A percentile compares a stretch with the other conserved stretches of the same genome.
Conservation (phyloP, 768 basidiomycete species). For the Crepidotus variabilis region DNA sequence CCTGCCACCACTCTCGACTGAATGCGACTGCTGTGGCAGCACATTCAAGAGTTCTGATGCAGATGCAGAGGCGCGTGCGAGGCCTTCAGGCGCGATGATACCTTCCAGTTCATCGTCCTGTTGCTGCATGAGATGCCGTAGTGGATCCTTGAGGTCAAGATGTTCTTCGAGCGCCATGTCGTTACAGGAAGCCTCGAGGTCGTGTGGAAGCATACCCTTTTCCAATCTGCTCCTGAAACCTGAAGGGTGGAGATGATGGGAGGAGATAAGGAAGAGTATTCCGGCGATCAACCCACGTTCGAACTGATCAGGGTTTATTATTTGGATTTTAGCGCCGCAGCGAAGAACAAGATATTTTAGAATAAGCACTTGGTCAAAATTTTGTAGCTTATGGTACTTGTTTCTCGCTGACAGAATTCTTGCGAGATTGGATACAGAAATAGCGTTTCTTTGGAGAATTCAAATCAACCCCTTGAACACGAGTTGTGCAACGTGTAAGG, state of each 20-base stretch:
- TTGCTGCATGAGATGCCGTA: slow-evolving; percentile 49
- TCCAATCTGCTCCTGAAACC: neutral
- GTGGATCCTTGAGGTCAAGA: slow-evolving; percentile 54
- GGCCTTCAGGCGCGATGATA: slow-evolving; percentile 23
- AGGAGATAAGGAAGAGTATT: neutral
- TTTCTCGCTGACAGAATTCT: no score
- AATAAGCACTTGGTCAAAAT: neutral
- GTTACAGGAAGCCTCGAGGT: slow-evolving; percentile 15
- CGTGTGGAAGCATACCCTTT: neutral
- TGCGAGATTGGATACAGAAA: neutral
- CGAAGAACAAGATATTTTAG: neutral
- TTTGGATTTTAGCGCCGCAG: neutral
- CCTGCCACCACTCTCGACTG: slow-evolving; percentile 39
- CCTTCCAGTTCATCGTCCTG: slow-evolving; percentile 29
- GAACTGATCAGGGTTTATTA: neutral
- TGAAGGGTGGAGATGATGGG: neutral
- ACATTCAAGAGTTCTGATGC: slow-evolving; percentile 29
- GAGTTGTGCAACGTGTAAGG: neutral
- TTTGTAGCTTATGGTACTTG: neutral
- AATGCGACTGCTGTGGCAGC: slow-evolving; percentile 52
- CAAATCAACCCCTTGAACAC: neutral
- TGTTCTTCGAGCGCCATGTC: slow-evolving; percentile 47
- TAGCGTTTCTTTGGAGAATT: neutral
- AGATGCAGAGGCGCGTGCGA: slow-evolving; percentile 21
- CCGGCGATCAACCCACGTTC: neutral